Evolutionary conservation across 2,329 filamentous ascomycete genomes (phyloP), one percentile per base, ranked within the genome.

Genomic region (Macrophomina tecta): DNA sequence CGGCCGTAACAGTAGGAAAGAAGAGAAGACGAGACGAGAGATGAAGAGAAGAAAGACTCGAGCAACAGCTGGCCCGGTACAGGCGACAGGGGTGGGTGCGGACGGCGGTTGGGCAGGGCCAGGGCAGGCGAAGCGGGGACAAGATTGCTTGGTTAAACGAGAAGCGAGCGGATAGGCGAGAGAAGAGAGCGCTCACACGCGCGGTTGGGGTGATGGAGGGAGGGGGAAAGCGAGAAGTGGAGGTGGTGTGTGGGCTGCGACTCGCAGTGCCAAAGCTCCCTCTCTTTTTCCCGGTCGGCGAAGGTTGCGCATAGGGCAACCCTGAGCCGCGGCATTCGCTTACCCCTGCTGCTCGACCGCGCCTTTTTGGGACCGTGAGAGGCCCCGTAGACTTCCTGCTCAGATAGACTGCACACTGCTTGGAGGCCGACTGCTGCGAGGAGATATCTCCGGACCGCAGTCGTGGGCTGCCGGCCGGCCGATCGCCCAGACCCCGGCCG

Each of bases 261-360:
- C 42, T 49, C 58, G 58, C n/a, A 45, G 42, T 3, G 42, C 42
- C 42, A 45, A 45, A 38, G 52, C 34, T 38, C 32, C n/a, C 16
- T 34, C 16, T n/a, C 49, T 52, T 52, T 14, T 34, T 45, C 42
- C 49, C 51, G 18, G 3, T 30, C 58, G 58, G 58, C 9, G n/a
- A 28, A 36, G 40, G 58, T 8, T 45, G 42, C 45, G 46, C 40
- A 34, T 18, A 18, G 9, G 30, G 55, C 40, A 7, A 38, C 56
- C 56, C 42, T 61, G 30, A 48, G 40, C 56, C 56, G 56, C 34
- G 56, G 56, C 56, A 36, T n/a, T 45, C 58, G 58, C 58, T 62
- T 62, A 62, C 40, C 58, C 58, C 58, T 62, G 58, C 46, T 30
- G 23, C 38, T 8, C 7, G 7, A 7, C 36, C 6, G 36, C 42